Evolutionary conservation across 805 yeast genomes (phyloP), one percentile per base, ranked within the genome.

Genomic region (Metschnikowia continentalis): DNA sequence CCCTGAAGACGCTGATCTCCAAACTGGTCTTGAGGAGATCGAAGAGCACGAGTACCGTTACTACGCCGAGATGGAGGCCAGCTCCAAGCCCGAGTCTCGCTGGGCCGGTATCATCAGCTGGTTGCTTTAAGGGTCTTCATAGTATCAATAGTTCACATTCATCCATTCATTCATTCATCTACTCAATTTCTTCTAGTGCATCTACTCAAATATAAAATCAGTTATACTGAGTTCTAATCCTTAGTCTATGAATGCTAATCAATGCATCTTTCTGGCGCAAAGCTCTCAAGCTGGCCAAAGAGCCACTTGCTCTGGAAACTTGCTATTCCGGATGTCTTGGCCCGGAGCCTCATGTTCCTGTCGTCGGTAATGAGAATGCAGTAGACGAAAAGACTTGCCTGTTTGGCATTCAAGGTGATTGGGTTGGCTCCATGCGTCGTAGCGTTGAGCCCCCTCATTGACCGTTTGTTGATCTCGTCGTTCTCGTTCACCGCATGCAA

Each of bases 361-460:
- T 88, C 92, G 66, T 87, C 92, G 1, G 91, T 84, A 35, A 87
- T 79, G 46, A 87, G 67, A 26, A 84, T 75, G 54, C 86, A 81
- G 62, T 81, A 82, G 44, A 76, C 70, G 63, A 83, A 81, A 26
- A 64, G 61, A 47, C 67, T 66, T 14, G 83, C 75, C 36, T 72
- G 68, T 59, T 60, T 75, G 49, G 59, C 62, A 48, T 64, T 71
- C 54, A 62, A 60, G 26, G 58, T 62, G 52, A 61, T 39, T 3
- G 61, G 50, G 35, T 52, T 49, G 10, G 52, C 46, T 15, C 59
- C 54, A 35, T 48, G 41, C 8, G 52, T 41, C 19, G 48, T 42
- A 32, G 50, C 45, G 33, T 55, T 53, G 53, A 65, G 66, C 19
- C 76, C 80, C 61, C 72, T 75, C 62, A 73, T 70, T 32, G 66